Percentiles rank a stretch among this genome's conserved stretches.
Conservation (phyloP, 805 yeast species). For the Blastobotrys robertii region DNA sequence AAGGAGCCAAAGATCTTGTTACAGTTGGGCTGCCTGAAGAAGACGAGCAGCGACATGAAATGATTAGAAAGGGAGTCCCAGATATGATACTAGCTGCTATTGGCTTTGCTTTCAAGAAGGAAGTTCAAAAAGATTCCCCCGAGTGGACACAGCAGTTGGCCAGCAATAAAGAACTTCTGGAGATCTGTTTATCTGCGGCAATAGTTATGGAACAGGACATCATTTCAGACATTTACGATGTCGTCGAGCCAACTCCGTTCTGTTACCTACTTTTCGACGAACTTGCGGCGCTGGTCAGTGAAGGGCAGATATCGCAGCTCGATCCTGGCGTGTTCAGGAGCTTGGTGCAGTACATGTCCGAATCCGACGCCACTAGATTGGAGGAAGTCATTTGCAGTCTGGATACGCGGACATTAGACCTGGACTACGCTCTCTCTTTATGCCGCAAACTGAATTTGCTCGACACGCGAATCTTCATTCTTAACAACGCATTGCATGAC, state of each 20-base stretch:
- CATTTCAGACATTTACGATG: conserved; percentile 26
- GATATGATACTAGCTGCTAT: conserved; percentile 48
- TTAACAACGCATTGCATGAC: conserved; percentile 63
- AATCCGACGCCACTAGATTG: conserved; percentile 34
- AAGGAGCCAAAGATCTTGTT: conserved; percentile 39
- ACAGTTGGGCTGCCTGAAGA: conserved; percentile 49
- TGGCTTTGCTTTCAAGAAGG: conserved; percentile 28
- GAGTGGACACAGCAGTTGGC: conserved; percentile 25
- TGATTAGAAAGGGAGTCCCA: conserved; percentile 45
- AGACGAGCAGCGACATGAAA: conserved; percentile 32
- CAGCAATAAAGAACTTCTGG: conserved; percentile 24
- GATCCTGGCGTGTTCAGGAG: conserved; percentile 58
- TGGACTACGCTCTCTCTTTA: conserved; percentile 61
- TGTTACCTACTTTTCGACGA: conserved; percentile 38
- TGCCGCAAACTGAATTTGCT: conserved; percentile 47
- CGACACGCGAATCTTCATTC: conserved; percentile 60
- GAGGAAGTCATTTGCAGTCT: conserved; percentile 63
- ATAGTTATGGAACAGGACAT: conserved; percentile 29
- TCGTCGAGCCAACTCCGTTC: conserved; percentile 30
- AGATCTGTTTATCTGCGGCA: conserved; percentile 33
- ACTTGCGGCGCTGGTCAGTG: conserved; percentile 43
- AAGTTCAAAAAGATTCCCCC: conserved; percentile 1
- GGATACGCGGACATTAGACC: conserved; percentile 59
- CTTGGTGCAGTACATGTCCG: conserved; percentile 44
- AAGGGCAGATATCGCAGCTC: conserved; percentile 36